Evolutionary conservation across 331 rosid genomes (phyloP), one percentile per base, ranked within the genome.

Genomic region (Pyrus hybrid): DNA sequence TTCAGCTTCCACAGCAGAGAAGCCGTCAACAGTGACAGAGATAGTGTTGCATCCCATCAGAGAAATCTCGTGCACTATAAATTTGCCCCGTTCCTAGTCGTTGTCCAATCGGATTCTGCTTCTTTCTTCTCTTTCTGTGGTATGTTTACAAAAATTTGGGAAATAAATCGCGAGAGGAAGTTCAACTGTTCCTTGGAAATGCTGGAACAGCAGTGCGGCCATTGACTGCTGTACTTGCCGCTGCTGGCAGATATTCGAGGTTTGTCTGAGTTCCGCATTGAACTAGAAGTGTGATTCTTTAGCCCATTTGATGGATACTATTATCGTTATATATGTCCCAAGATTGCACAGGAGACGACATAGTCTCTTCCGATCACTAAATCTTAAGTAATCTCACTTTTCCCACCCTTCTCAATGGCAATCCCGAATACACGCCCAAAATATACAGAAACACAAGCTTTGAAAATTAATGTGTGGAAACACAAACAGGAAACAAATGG

Each of bases 141-240:
- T 32, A 32, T 32, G 35, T 32, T 6, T 6, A 32, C 1, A 32
- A 32, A 32, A 32, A 32, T n/a, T 73, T 79, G 28, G 87, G 79
- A 18, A 79, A 77, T 75, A 90, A 87, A 43, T 85, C 98, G 57
- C 81, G 82, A n/a, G 87, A 85, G 47, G 13, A 5, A 13, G 53
- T 47, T 79, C 83, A 82, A 72, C 90, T 95, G 74, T 92, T 95
- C 89, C 96, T 95, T 76, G 98, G 99, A 77, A 95, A 91, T 85
- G 98, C 99, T 25, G 99, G 99, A 82, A 95, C 98, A 21, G 99
- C 99, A 56, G 92, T 95, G 97, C 95, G 99, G 61, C 96, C 97
- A 17, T 82, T 95, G 89, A 91, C 98, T 7, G 99, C 99, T 16
- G 98, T 93, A 67, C 88, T 95, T 78, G 83, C 84, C 45, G 97